Conservation (phyloP, 441 rosid species). For the Aleurites moluccanus region DNA sequence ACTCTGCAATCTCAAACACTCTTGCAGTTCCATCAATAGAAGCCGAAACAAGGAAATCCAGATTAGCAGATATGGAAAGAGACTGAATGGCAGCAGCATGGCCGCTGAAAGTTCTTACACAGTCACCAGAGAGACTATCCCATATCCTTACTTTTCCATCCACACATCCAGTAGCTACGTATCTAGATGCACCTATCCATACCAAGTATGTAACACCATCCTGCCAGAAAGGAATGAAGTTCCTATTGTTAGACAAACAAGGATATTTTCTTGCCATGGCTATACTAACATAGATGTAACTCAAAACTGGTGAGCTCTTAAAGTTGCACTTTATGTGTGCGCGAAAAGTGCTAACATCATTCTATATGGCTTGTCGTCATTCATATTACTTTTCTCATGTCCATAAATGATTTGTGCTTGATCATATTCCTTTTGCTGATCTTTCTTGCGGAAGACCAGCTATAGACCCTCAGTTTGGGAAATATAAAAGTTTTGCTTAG, state of each 20-base stretch:
- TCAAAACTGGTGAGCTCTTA: background rate
- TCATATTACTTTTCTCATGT: background rate
- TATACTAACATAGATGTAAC: background rate
- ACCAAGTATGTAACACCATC: constrained; percentile 71
- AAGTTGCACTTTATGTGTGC: background rate
- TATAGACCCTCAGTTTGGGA: too few species aligned
- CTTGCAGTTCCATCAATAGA: constrained; percentile 70
- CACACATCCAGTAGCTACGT: constrained; percentile 65
- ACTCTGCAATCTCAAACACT: constrained; percentile 65
- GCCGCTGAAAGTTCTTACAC: constrained; percentile 59
- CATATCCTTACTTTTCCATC: constrained; percentile 74
- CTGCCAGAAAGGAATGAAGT: constrained; percentile 33
- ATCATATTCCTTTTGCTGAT: background rate
- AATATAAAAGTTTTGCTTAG: background rate
- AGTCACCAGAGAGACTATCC: constrained; percentile 77
- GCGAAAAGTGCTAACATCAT: too few species aligned
- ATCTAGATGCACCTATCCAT: constrained; percentile 70
- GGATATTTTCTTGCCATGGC: background rate
- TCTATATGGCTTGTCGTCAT: background rate
- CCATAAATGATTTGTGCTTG: background rate
- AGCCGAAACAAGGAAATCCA: constrained; percentile 60
- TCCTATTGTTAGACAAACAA: constrained; percentile 3
- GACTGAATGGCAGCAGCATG: constrained; percentile 58
- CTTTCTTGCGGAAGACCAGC: background rate
- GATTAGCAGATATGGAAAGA: constrained; percentile 48